Percentiles rank a stretch among this genome's conserved stretches.
Conservation (phyloP, 116 monocot genomes). For the Posidonia oceanica region DNA sequence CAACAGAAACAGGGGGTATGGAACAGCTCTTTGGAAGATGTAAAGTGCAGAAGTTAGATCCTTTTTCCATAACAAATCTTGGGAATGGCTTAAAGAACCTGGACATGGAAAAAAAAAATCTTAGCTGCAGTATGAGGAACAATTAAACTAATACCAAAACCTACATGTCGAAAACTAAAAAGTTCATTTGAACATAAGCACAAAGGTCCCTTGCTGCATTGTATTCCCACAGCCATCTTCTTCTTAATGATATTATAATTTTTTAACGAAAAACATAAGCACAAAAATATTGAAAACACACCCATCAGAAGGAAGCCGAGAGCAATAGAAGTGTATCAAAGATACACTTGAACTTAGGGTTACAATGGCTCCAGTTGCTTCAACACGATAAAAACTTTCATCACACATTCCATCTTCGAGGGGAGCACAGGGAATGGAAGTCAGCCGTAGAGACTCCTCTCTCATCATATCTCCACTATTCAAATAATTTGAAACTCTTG, state of each 20-base stretch:
- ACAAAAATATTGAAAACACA: constrained; percentile 9
- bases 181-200: too few relatives aligned
- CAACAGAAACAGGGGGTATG: constrained; percentile 19
- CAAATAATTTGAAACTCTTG: constrained; percentile 32
- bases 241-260: too few relatives aligned
- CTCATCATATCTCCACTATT: constrained; percentile 41
- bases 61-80: constrained; percentile 34
- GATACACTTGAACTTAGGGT: constrained; percentile 44
- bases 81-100: constrained; percentile 55
- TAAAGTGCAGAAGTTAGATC: constrained; percentile 22
- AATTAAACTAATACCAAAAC: too few relatives aligned
- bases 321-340: constrained; percentile 54
- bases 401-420: constrained; percentile 16
- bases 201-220: too few relatives aligned
- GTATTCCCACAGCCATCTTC: too few relatives aligned
- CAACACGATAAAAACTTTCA: constrained; percentile 39
- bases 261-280: too few relatives aligned
- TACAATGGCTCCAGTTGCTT: constrained; percentile 44
- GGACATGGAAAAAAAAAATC: neutral
- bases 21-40: constrained; percentile 47
- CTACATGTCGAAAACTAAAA: too few relatives aligned
- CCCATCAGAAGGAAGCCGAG: constrained; percentile 57
- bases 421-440: constrained; percentile 28
- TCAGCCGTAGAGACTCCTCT: constrained; percentile 29
- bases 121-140: neutral